Percentiles rank a stretch among this genome's conserved stretches.
Evolutionary conservation across 163 green algal genomes (phyloP).

Genomic region (Scenedesmus sp.): DNA sequence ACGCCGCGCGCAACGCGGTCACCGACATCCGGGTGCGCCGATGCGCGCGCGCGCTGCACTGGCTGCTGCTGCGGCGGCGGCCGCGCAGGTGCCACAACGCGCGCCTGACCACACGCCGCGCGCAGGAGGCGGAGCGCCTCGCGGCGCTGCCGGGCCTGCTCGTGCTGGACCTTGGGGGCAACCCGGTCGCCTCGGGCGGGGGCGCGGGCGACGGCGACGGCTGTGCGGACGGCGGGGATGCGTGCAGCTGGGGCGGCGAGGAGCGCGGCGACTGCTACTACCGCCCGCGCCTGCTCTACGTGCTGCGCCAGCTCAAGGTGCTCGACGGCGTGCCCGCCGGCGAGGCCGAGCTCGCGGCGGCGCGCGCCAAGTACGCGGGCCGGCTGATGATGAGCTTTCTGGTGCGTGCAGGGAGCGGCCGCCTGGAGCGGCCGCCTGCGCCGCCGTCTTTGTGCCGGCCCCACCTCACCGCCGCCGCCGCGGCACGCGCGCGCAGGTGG

Average conservation of each 20-base stretch:
- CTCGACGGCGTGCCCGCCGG: conserved; percentile 69
- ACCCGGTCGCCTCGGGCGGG: conserved; percentile 47
- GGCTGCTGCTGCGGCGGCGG: too few species aligned
- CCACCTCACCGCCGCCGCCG: too few species aligned
- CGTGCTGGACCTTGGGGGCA: conserved; percentile 77
- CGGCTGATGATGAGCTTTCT: conserved; percentile 74
- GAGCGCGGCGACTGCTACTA: too few species aligned
- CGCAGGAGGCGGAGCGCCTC: conserved; percentile 39
- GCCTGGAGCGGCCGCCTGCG: too few species aligned
- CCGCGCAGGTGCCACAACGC: too few species aligned
- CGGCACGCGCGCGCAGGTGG: conserved; percentile 25
- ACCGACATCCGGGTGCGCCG: conserved; percentile 21
- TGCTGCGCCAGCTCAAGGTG: conserved; percentile 77
- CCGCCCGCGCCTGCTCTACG: conserved; percentile 73
- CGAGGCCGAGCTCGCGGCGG: conserved; percentile 66
- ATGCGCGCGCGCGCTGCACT: too few species aligned
- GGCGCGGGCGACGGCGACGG: too few species aligned
- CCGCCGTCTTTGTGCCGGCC: too few species aligned
- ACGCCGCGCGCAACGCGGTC: conserved; percentile 63
- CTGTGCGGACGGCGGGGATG: neutral
- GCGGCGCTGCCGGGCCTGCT: conserved; percentile 62
- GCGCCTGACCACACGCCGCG: too few species aligned
- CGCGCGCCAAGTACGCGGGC: conserved; percentile 70
- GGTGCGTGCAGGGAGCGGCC: conserved; percentile 42
- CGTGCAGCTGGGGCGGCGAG: neutral